Percentiles rank a stretch among this genome's conserved stretches.
Conservation (phyloP, 495 filamentous ascomycete genomes). For the Penicillium samsonianum region DNA sequence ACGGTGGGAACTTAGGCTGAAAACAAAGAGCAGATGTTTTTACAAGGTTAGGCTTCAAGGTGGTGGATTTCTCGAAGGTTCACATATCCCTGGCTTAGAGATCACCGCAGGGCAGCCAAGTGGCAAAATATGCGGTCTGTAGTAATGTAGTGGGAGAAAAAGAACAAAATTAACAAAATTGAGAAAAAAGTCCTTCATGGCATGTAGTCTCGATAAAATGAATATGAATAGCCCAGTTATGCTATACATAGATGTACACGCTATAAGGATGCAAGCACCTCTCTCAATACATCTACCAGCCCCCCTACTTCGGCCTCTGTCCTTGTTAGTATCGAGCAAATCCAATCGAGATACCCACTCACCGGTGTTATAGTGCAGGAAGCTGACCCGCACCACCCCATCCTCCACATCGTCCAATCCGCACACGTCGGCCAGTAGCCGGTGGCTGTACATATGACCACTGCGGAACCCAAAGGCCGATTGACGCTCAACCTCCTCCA, state of each 20-base stretch:
- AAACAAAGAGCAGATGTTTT: not conserved
- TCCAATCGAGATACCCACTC: constrained; percentile 31
- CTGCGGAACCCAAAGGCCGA: constrained; percentile 61
- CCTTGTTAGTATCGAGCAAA: constrained; percentile 20
- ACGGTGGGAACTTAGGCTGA: constrained; percentile 11
- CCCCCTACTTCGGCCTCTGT: constrained; percentile 57
- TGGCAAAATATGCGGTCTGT: not conserved
- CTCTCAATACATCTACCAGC: constrained; percentile 51
- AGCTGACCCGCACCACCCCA: constrained; percentile 68
- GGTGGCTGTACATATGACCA: constrained; percentile 67
- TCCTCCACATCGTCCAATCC: constrained; percentile 52
- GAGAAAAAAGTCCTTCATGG: not conserved
- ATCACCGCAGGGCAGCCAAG: constrained; percentile 3
- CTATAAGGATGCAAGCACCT: too few species aligned
- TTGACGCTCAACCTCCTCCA: constrained; percentile 60
- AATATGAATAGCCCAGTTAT: not conserved
- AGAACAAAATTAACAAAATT: not conserved
- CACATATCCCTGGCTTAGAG: not conserved
- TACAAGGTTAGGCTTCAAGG: constrained; percentile 5
- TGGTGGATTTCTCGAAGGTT: not conserved
- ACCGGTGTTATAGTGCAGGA: constrained; percentile 78
- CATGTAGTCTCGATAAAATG: not conserved
- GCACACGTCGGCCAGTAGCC: constrained; percentile 61
- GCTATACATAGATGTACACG: not conserved
- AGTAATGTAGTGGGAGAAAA: not conserved